phyloP scores from a whole-genome alignment of 306 rosid genomes.

The Gillenia trifoliata region DNA sequence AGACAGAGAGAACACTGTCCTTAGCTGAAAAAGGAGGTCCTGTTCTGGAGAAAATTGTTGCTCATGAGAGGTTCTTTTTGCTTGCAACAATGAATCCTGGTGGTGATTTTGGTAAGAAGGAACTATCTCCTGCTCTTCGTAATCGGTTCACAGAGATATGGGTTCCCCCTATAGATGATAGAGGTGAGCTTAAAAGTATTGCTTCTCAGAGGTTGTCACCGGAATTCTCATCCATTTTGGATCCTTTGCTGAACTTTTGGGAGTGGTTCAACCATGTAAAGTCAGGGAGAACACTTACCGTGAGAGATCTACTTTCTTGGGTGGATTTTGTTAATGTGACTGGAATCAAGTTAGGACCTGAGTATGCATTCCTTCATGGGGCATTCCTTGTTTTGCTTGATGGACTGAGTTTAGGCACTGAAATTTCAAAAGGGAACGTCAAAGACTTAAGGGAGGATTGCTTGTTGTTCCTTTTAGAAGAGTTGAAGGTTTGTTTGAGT shows the following conservation, averaged over 20 bases:
- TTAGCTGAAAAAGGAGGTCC: slow-evolving; percentile 92
- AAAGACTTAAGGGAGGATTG: slow-evolving; percentile 58
- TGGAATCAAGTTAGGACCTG: slow-evolving; percentile 54
- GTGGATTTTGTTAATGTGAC: slow-evolving; percentile 56
- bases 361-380: slow-evolving; percentile 82
- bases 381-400: slow-evolving; percentile 88
- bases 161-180: slow-evolving; percentile 78
- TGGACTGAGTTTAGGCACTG: slow-evolving; percentile 89
- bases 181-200: slow-evolving; percentile 62
- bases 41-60: slow-evolving; percentile 62
- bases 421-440: slow-evolving; percentile 58
- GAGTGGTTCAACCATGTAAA: slow-evolving; percentile 80
- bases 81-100: slow-evolving; percentile 99
- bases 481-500: slow-evolving; percentile 41
- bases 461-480: slow-evolving; percentile 48
- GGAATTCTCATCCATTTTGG: slow-evolving; percentile 40
- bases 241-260: slow-evolving; percentile 70
- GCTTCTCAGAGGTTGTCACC: slow-evolving; percentile 57
- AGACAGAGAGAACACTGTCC: slow-evolving; percentile 86
- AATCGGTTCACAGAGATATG: slow-evolving; percentile 98
- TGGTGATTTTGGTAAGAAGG: slow-evolving; percentile 98
- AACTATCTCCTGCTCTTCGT: slow-evolving; percentile 80
- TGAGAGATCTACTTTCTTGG: slow-evolving; percentile 96
- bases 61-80: slow-evolving; percentile 65
- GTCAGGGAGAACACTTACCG: slow-evolving; percentile 72